Evolutionary conservation across 2,329 filamentous ascomycete genomes (phyloP), one percentile per base, ranked within the genome.

Genomic region (Eutypella sp.): DNA sequence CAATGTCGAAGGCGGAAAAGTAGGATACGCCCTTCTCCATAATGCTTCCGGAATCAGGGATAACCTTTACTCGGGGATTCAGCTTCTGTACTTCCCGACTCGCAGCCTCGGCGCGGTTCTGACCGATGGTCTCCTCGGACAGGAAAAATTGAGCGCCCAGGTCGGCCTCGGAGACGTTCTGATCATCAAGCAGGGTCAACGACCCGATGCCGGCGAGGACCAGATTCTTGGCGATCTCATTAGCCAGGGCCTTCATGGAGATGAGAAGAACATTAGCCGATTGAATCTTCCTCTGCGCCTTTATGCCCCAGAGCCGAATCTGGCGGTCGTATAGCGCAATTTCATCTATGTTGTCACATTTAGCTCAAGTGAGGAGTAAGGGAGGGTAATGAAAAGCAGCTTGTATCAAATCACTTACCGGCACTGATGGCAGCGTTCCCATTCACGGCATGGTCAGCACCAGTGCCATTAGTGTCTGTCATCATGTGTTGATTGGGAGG

Each of bases 271-370:
- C 86, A 60, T 90, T 90, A 48, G 93, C 89, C 48, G 80, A 87
- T 57, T 92, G 89, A 47, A 99, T 90, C 63, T 87, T 89, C 64
- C 95, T 87, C 67, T 99, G 93, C 6, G 93, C 93, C 59, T 93
- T 84, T 61, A 97, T 88, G 37, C 93, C 93, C 93, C 93, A 99
- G 24, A 99, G 82, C 44, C 93, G 86, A 60, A 99, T 96, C 66
- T 99, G 93, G 41, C 93, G 85, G 69, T 99, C 93, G 65, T 99
- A 99, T 5, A 97, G 82, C 13, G 92, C 93, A 60, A 97, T 95
- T 64, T 99, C 93, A 67, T 97, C 93, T 89, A 49, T n/a, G 19
- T 16, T 10, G 11, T 37, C 23, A 16, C 15, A 38, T 59, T n/a
- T 56, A 58, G 46, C 29, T 46, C 25, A 33, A 23, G 27, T n/a